Evolutionary conservation across 148 eudicot species (phyloP).

Genomic region (Dysphania ambrosioides): DNA sequence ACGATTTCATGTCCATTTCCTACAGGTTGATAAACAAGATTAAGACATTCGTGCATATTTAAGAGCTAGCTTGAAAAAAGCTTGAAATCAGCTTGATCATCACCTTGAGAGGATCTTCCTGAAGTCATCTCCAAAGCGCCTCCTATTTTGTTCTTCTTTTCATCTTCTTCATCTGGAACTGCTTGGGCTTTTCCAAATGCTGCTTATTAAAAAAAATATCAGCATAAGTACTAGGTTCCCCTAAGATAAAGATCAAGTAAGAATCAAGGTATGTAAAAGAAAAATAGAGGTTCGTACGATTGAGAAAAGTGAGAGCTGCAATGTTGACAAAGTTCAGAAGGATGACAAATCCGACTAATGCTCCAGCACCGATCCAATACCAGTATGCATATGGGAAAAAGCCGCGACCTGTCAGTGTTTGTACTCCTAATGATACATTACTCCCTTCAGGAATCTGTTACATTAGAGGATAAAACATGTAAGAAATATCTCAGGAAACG

Average conservation of each 20-base stretch:
- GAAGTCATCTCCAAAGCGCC: slow-evolving; percentile 23
- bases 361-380: slow-evolving; percentile 69
- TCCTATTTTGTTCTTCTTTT: slow-evolving; percentile 10
- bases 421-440: slow-evolving; percentile 38
- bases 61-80: neutral
- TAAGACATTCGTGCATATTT: neutral
- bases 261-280: too few species aligned
- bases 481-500: neutral
- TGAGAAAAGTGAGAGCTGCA: slow-evolving; percentile 44
- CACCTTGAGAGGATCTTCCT: slow-evolving; percentile 19
- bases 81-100: neutral
- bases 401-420: slow-evolving; percentile 31
- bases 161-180: slow-evolving; percentile 40
- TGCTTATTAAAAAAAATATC: slow-evolving; percentile 20
- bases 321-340: slow-evolving; percentile 42
- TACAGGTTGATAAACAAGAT: slow-evolving; percentile 6
- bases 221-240: neutral
- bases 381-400: slow-evolving; percentile 41
- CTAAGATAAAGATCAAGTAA: neutral
- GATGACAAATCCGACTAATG: slow-evolving; percentile 43
- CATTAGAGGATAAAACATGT: neutral
- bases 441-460: slow-evolving; percentile 29
- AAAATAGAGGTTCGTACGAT: slow-evolving; percentile 39
- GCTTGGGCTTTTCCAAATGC: slow-evolving; percentile 51
- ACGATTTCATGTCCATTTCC: slow-evolving; percentile 12